Conservation (phyloP, 768 basidiomycete genomes). For the Amanita fuliginea region DNA sequence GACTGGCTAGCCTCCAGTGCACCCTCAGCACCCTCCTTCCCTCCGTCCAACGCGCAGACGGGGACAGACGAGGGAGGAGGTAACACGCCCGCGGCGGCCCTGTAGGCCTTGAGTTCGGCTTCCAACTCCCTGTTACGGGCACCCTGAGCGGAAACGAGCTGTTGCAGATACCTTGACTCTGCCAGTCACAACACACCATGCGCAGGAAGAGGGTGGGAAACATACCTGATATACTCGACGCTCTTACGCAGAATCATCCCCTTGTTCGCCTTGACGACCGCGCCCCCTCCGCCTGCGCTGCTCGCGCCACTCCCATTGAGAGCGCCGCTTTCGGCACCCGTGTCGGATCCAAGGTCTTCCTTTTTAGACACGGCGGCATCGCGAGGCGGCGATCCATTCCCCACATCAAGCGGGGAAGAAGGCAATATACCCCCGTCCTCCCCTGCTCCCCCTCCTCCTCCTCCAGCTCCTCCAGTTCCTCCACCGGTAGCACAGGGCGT, state of each 20-base stretch:
- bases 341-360: slow-evolving; percentile 1
- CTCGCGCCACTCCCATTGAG: slow-evolving; percentile 8
- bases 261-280: slow-evolving; percentile 80
- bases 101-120: slow-evolving; percentile 45
- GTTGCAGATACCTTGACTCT: slow-evolving; percentile 56
- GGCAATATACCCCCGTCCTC: background rate
- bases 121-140: slow-evolving; percentile 73
- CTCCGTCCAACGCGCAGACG: slow-evolving; percentile 1
- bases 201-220: background rate
- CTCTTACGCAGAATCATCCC: slow-evolving; percentile 87
- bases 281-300: slow-evolving; percentile 11
- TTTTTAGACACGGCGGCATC: background rate
- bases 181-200: no score
- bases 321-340: background rate
- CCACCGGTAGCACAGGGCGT: background rate
- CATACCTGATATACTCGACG: slow-evolving; percentile 54
- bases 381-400: background rate
- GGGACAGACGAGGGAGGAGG: slow-evolving; percentile 6
- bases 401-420: background rate
- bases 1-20: slow-evolving; percentile 1
- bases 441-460: background rate
- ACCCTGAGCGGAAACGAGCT: slow-evolving; percentile 73
- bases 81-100: slow-evolving; percentile 17
- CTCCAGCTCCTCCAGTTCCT: background rate
- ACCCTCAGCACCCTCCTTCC: background rate